Base-by-base conservation (phyloP, 2,329 filamentous ascomycete genomes). In the Botrytis cinerea region DNA sequence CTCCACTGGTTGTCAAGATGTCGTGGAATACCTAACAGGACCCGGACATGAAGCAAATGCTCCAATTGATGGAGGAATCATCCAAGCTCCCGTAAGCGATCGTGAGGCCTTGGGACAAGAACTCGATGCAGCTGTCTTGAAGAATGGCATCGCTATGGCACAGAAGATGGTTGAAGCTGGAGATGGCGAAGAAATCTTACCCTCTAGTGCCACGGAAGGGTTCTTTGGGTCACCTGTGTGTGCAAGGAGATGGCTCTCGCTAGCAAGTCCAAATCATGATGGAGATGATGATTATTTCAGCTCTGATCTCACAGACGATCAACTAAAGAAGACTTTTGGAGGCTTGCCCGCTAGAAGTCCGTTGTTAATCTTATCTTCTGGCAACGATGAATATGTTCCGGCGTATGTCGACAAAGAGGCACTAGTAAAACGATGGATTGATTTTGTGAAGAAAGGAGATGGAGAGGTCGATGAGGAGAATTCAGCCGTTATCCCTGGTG, bases 251-350 rank as follows among this genome's bases (percentile, higher is more conserved):
- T 91, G 89, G 80, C 80, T 90, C 51, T 88, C 87, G 64, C 82
- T 92, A 10, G 83, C 86, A 0, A 87, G 85, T 35, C 88, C 88
- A 0, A 83, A 85, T 64, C 82, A 84, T 69, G 85, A 85, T 43
- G 88, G 87, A 4, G 87, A 88, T 64, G 91, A 93, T 80, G 91
- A 93, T 80, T 88, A 90, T 76, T 93, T 93, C 81, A 90, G 88
- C 72, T 88, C 86, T 16, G 91, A 93, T 81, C 81, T 92, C 46
- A 80, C 78, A 0, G 86, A 89, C 60, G 82, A 85, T 71, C 81
- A 84, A 43, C 80, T 92, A 51, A 77, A 80, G 73, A 80, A 80
- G 38, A 90, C 88, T 0, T 93, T 92, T 82, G 91, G 90, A 0
- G 81, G 75, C 61, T 77, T 89, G 16, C 82, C 81, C 14, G 75